Evolutionary conservation across 225 moss, liverwort and hornwort species (phyloP).

Genomic region (Pseudoscleropodium purum): DNA sequence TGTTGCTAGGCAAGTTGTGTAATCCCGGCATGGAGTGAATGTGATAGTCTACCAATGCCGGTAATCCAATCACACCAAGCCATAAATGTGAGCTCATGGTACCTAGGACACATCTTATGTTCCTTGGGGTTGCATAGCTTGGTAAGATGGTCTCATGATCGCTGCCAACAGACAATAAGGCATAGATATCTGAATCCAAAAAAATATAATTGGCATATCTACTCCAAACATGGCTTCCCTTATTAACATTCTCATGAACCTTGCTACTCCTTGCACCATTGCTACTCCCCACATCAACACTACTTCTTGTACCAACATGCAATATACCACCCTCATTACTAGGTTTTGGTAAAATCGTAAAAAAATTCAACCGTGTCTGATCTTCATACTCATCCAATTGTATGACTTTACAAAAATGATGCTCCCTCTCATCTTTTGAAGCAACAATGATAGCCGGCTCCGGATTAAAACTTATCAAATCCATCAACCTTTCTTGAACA

Average conservation of each 20-base stretch:
- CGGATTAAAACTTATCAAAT: no score
- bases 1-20: background rate
- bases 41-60: background rate
- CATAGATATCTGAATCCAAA: background rate
- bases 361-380: background rate
- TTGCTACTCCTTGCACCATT: accelerated
- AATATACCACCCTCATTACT: background rate
- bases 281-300: no score
- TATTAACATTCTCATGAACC: background rate
- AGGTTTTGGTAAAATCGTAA: accelerated
- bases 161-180: background rate
- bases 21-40: background rate
- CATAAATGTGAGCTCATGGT: background rate
- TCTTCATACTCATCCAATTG: background rate
- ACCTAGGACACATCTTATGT: accelerated
- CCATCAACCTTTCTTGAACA: no score
- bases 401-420: background rate
- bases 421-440: no score
- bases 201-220: accelerated
- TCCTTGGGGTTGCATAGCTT: background rate
- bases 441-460: no score
- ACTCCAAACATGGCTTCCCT: accelerated
- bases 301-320: no score
- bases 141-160: background rate
- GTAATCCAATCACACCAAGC: background rate